These are phyloP conservation scores for Corchorus olitorius DNA, from an alignment of 345 rosid genomes.

Conservation along the genomic window DNA sequence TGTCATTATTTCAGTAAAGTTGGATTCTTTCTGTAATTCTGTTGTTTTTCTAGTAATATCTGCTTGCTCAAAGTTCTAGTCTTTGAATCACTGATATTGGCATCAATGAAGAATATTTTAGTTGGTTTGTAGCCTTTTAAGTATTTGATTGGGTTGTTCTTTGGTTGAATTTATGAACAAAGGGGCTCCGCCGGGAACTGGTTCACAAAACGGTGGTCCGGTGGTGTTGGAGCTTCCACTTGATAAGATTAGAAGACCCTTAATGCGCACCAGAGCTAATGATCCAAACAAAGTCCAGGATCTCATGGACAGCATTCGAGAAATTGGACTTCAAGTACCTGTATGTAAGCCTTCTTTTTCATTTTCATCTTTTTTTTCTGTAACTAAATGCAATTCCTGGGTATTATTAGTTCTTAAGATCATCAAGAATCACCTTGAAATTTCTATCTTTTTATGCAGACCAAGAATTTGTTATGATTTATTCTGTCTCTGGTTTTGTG, in stretches of 20 bases:
- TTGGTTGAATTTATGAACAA: constrained; percentile 5
- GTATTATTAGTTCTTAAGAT: neutral
- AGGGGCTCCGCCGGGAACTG: constrained; percentile 38
- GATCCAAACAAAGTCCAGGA: constrained; percentile 81
- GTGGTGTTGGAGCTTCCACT: constrained; percentile 68
- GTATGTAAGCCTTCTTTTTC: constrained; percentile 29
- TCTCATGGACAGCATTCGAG: constrained; percentile 76
- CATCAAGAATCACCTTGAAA: neutral
- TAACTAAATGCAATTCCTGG: neutral
- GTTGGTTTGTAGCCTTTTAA: neutral
- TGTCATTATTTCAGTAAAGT: neutral
- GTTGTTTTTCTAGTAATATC: neutral
- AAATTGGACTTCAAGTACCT: constrained; percentile 93
- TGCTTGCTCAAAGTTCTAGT: neutral
- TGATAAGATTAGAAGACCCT: constrained; percentile 78
- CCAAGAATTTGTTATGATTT: neutral
- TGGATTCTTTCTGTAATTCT: neutral
- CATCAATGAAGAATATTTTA: neutral
- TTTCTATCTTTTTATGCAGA: neutral
- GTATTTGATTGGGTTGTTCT: neutral
- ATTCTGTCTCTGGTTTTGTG: neutral
- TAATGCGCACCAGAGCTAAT: constrained; percentile 83
- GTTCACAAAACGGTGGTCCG: constrained; percentile 54
- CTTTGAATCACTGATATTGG: constrained; percentile 2
- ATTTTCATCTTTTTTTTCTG: neutral